Evolutionary conservation across 2,329 filamentous ascomycete genomes (phyloP).

Genomic region (Microdochium nivale): DNA sequence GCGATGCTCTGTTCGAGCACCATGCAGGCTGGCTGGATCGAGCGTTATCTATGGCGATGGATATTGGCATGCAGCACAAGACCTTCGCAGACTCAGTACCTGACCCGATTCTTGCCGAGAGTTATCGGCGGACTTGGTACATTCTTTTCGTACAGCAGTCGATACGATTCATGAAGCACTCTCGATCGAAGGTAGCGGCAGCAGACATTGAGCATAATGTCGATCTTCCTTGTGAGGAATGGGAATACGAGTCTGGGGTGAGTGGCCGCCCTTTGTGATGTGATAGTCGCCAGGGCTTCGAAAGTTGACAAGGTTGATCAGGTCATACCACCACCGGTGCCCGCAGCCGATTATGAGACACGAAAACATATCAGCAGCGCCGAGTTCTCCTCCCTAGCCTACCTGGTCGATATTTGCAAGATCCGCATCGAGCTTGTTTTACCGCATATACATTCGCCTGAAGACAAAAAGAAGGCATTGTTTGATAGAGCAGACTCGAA

Average conservation of each 20-base stretch:
- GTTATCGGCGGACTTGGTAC: slow-evolving; percentile 32
- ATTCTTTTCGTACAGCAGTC: slow-evolving; percentile 22
- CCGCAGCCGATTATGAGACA: slow-evolving; percentile 23
- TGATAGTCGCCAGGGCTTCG: neutral
- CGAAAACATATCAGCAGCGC: slow-evolving; percentile 23
- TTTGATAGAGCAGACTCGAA: slow-evolving; percentile 25
- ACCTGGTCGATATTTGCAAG: slow-evolving; percentile 26
- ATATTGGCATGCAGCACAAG: slow-evolving; percentile 23
- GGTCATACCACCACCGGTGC: slow-evolving; percentile 24
- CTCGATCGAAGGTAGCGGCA: slow-evolving; percentile 15
- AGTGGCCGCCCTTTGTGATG: slow-evolving; percentile 7
- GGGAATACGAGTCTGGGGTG: slow-evolving; percentile 29
- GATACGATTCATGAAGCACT: slow-evolving; percentile 11
- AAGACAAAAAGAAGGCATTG: slow-evolving; percentile 13
- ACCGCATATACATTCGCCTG: slow-evolving; percentile 14
- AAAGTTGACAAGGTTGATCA: slow-evolving; percentile 6
- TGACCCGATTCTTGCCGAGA: slow-evolving; percentile 28
- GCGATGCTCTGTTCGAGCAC: slow-evolving; percentile 18
- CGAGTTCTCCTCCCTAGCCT: slow-evolving; percentile 28
- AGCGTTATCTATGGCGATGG: slow-evolving; percentile 20
- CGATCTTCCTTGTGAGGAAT: slow-evolving; percentile 30
- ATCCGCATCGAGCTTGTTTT: slow-evolving; percentile 22
- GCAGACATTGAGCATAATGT: slow-evolving; percentile 20
- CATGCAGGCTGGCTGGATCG: slow-evolving; percentile 17
- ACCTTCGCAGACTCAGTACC: slow-evolving; percentile 19